A percentile compares a stretch with the other conserved stretches of the same genome.
Conservation (phyloP, 495 filamentous ascomycete species). For the Penicillium salamii region DNA sequence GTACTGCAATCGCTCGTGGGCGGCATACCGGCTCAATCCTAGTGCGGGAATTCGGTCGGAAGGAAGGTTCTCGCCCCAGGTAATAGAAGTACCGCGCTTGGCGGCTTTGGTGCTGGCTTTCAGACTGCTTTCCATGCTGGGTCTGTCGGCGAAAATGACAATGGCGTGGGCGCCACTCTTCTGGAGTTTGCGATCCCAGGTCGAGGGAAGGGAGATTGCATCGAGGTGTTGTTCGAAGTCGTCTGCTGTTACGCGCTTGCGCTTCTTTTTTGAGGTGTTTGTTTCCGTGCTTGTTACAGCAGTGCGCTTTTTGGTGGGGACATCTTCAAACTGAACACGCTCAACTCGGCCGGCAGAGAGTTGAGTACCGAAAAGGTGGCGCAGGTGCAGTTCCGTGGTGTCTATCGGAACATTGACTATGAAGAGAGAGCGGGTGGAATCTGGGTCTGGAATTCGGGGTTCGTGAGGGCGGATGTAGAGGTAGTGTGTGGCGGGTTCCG, state of each 20-base stretch:
- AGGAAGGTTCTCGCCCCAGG: constrained; percentile 63
- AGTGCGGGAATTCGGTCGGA: constrained; percentile 51
- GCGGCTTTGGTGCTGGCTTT: constrained; percentile 64
- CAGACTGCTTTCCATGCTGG: constrained; percentile 66
- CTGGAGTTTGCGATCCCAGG: constrained; percentile 73
- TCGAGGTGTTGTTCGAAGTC: constrained; percentile 54
- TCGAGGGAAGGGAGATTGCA: constrained; percentile 55
- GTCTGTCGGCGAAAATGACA: constrained; percentile 77
- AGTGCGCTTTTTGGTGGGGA: constrained; percentile 42
- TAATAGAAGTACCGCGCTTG: constrained; percentile 44
- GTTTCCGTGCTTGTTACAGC: constrained; percentile 20
- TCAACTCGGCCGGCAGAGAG: constrained; percentile 75
- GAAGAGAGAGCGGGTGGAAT: constrained; percentile 77
- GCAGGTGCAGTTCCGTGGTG: constrained; percentile 72
- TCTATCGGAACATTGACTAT: constrained; percentile 85
- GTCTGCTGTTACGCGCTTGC: constrained; percentile 56
- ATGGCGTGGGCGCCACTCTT: constrained; percentile 73
- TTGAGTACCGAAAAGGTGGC: constrained; percentile 65
- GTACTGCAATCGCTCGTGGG: constrained; percentile 62
- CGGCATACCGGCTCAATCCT: constrained; percentile 59
- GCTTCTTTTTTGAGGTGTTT: constrained; percentile 53
- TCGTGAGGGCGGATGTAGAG: constrained; percentile 82
- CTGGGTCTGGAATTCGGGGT: constrained; percentile 68
- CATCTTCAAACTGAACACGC: constrained; percentile 65
- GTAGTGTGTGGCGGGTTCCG: constrained; percentile 66